Evolutionary conservation across 1,284 basidiomycete genomes (phyloP).

Genomic region (Ganoderma resinaceum): DNA sequence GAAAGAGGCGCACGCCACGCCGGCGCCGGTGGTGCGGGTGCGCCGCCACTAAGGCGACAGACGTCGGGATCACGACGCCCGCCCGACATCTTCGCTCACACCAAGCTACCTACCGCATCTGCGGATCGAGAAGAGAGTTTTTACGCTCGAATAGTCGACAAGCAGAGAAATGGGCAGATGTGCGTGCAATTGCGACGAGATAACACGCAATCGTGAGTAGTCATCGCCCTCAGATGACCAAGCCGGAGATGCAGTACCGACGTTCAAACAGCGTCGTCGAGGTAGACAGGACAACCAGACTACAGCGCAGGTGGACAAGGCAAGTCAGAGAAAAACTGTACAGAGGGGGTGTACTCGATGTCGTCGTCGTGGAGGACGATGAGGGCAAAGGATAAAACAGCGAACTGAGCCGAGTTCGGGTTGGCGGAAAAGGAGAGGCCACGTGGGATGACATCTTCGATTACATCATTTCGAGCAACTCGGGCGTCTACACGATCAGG

Average conservation of each 20-base stretch:
- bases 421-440: neutral
- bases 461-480: constrained; percentile 26
- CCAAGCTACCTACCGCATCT: neutral
- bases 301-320: neutral
- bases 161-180: neutral
- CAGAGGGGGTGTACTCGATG: neutral
- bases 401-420: neutral
- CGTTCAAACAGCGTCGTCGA: too few relatives aligned
- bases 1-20: too few relatives aligned
- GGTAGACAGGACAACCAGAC: neutral
- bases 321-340: neutral
- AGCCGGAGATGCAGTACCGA: neutral
- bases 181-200: constrained; percentile 14
- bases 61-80: too few relatives aligned
- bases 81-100: neutral
- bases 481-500: constrained; percentile 19
- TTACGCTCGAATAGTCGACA: neutral
- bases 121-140: neutral
- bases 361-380: constrained; percentile 15
- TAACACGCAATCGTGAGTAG: constrained; percentile 32
- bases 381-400: constrained; percentile 18
- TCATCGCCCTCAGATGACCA: constrained; percentile 17
- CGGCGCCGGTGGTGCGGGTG: too few relatives aligned
- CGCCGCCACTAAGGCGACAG: neutral
- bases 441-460: constrained; percentile 25